Evolutionary conservation across 1,284 basidiomycete species (phyloP), one percentile per base, ranked within the genome.

Genomic region (Naganishia sp.): DNA sequence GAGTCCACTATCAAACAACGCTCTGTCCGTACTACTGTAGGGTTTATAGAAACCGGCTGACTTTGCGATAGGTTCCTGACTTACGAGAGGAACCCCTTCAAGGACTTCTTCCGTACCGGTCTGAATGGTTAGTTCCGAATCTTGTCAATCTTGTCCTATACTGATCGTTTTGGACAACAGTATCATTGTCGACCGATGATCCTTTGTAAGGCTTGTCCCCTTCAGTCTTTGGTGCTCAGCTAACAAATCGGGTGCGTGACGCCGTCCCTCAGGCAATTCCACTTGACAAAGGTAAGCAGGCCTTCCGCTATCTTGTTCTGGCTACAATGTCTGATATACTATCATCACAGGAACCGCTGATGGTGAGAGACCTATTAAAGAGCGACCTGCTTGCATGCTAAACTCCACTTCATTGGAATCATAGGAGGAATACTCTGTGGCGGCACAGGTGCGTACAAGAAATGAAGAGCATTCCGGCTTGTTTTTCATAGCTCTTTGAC

Each of bases 1-100:
- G 96, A 94, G 91, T 74, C 96, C 96, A 0, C 81, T 99, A 50
- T 94, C 90, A 78, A 99, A 99, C 80, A 99, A 99, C 73, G 94
- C 96, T 1, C 82, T 99, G 48, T 70, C 18, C 61, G 69, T 55
- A 49, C 36, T 3, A 21, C 18, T 2, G 42, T 33, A 6, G 25
- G 21, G 7, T 13, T 3, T 49, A 9, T 25, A 13, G 23, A 15
- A 21, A 11, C 11, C 36, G 23, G 23, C 46, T 39, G 4, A 28
- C 49, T 31, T 36, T 23, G 36, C 18, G 10, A 2, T 28, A 68
- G 67, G 2, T 69, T 69, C 49, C 55, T 69, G 65, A 70, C 91
- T 6, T 99, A 98, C 76, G 96, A 99, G 80, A 84, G 96, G 56
- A 99, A 99, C 75, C 96, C 96, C 0, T 86, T 99, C 68, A 94